phyloP scores from a whole-genome alignment of 805 yeast genomes.

The Kuraishia capsulata region DNA sequence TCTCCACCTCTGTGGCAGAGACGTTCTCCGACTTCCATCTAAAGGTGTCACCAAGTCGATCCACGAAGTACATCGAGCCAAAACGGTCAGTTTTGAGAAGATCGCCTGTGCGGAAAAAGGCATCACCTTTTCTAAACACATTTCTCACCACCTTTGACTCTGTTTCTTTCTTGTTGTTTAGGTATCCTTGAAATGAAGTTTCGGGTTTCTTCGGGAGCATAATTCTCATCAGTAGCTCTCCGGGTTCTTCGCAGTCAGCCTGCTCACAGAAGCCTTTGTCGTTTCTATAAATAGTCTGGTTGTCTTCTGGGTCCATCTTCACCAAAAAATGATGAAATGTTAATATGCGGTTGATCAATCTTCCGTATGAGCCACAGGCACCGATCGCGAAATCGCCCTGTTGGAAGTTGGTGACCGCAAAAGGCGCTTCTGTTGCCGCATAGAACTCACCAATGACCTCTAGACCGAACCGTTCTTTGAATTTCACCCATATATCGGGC shows the following conservation, averaged over 20 bases:
- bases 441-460: constrained; percentile 81
- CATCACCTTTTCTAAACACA: constrained; percentile 81
- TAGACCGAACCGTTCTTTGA: constrained; percentile 70
- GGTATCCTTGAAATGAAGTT: constrained; percentile 80
- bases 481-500: constrained; percentile 77
- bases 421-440: constrained; percentile 89
- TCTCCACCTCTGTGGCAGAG: constrained; percentile 88
- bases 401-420: constrained; percentile 78
- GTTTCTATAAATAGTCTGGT: constrained; percentile 60
- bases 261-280: constrained; percentile 52
- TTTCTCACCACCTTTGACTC: constrained; percentile 63
- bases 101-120: constrained; percentile 87
- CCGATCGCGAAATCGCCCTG: constrained; percentile 76
- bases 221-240: constrained; percentile 78
- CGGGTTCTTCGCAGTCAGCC: constrained; percentile 60
- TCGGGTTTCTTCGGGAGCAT: constrained; percentile 52
- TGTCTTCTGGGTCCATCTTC: constrained; percentile 75
- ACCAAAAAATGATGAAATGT: constrained; percentile 51
- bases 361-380: constrained; percentile 75
- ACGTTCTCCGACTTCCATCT: constrained; percentile 97
- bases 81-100: constrained; percentile 59
- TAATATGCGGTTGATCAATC: constrained; percentile 40
- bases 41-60: constrained; percentile 90
- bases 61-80: constrained; percentile 75
- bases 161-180: constrained; percentile 73